Conservation (phyloP, 192 early-diverging fungal genomes). For the Lunasporangiospora selenospora region DNA sequence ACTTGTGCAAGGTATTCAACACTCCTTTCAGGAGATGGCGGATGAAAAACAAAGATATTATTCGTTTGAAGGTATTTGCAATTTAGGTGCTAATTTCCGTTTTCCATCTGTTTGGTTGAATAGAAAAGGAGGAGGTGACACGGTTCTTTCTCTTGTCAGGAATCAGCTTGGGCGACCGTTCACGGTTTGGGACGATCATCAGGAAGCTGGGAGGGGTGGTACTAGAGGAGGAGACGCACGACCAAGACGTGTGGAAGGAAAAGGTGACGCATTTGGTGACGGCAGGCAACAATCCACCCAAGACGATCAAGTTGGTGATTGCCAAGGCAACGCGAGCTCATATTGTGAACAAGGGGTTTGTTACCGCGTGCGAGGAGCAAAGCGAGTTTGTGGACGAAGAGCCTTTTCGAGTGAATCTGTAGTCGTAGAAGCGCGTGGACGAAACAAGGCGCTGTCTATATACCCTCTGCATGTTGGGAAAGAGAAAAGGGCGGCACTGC, state of each 20-base stretch:
- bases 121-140: too few species aligned
- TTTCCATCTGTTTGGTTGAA: too few species aligned
- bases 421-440: too few species aligned
- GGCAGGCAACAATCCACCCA: conserved; percentile 33
- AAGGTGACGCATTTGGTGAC: conserved; percentile 41
- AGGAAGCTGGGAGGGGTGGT: conserved; percentile 20
- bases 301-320: conserved; percentile 31
- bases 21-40: too few species aligned
- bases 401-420: conserved; percentile 10
- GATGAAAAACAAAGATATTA: too few species aligned
- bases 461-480: too few species aligned
- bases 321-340: conserved; percentile 6
- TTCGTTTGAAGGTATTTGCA: too few species aligned
- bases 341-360: conserved; percentile 29
- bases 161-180: conserved; percentile 7
- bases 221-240: conserved; percentile 15
- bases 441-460: too few species aligned
- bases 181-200: conserved; percentile 13
- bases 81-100: too few species aligned
- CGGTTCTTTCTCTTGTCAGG: conserved; percentile 34
- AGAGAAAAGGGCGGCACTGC: too few species aligned
- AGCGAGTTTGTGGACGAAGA: conserved; percentile 26
- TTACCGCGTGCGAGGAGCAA: conserved; percentile 13
- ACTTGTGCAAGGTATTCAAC: too few species aligned
- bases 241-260: conserved; percentile 18